These are phyloP conservation scores for Penicillium sp. DNA, from an alignment of 2,329 filamentous ascomycete species.

Conservation along the genomic window DNA sequence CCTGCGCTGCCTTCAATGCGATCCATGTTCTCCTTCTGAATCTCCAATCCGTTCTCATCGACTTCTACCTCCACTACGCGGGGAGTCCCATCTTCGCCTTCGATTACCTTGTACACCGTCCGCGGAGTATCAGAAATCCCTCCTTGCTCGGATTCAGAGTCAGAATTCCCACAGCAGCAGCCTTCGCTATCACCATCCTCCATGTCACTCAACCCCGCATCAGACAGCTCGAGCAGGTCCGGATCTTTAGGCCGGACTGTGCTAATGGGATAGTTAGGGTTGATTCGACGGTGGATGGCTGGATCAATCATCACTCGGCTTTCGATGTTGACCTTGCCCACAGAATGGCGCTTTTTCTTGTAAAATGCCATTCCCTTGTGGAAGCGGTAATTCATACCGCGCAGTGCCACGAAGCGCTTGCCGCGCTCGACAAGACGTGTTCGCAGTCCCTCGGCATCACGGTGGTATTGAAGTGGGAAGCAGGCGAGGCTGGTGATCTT, in stretches of 20 bases:
- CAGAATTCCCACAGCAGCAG: conserved; percentile 41
- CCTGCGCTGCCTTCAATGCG: conserved; percentile 45
- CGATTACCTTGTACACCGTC: conserved; percentile 54
- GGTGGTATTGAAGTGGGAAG: conserved; percentile 80
- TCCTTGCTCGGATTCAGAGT: conserved; percentile 40
- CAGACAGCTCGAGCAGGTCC: conserved; percentile 55
- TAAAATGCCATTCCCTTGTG: conserved; percentile 83
- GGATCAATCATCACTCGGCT: conserved; percentile 88
- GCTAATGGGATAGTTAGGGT: conserved; percentile 81
- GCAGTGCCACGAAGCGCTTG: conserved; percentile 78
- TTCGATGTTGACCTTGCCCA: conserved; percentile 80
- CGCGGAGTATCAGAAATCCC: conserved; percentile 35
- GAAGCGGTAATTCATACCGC: conserved; percentile 78
- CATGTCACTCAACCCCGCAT: conserved; percentile 10
- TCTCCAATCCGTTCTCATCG: conserved; percentile 56
- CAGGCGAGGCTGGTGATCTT: conserved; percentile 77
- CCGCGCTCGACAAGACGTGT: conserved; percentile 73
- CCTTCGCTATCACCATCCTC: conserved; percentile 40
- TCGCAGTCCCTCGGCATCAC: conserved; percentile 65
- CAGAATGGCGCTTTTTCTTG: conserved; percentile 69
- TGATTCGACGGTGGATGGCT: conserved; percentile 76
- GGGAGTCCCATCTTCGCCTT: conserved; percentile 53
- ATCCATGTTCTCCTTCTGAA: conserved; percentile 60
- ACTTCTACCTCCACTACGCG: conserved; percentile 57
- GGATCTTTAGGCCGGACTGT: conserved; percentile 71